Evolutionary conservation across 192 early-diverging fungal genomes (phyloP), one percentile per base, ranked within the genome.

Genomic region (Rhizoclosmatium globosum): DNA sequence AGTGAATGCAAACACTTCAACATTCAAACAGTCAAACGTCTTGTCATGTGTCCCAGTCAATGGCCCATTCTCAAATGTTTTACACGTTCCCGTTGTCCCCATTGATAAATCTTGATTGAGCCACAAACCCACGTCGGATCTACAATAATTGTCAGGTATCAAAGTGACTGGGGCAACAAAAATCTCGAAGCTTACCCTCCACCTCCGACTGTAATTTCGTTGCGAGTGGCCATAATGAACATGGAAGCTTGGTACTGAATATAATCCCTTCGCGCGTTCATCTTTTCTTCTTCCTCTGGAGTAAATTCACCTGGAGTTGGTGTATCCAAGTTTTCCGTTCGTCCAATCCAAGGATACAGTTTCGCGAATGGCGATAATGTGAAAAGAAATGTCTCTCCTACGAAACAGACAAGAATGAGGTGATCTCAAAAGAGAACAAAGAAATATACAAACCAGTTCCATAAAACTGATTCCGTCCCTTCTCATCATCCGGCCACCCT

Each of bases 331-430:
- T 64, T 77, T 15, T 72, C 70, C n/a, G 47, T 47, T 31, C 70
- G 64, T 53, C 85, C 85, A 21, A 86, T 68, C 85, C 85, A 86
- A 41, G 85, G 83, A 71, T 85, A 86, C 23, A 85, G 66, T 64
- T 85, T 85, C 9, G 83, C 85, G 46, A 53, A 85, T 9, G 86
- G 84, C 13, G 60, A 74, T 64, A 87, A 58, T 1, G 76, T 82
- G 70, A 87, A 87, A 2, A 87, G 58, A 73, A 87, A 87, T 21
- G 84, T 83, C 74, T 87, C 84, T 4, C 86, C 85, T 85, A 31
- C 23, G 56, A 9, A 15, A 39, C 21, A 64, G 53, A 13, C 17
- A 82, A 21, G 17, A 39, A 31, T 46, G 43, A 47, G 78, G 23
- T 31, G n/a, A 4, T 65, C 70, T 65, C 21, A 44, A 31, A 43